phyloP scores from a whole-genome alignment of 192 early-diverging fungal genomes.

The Linnemannia exigua region DNA sequence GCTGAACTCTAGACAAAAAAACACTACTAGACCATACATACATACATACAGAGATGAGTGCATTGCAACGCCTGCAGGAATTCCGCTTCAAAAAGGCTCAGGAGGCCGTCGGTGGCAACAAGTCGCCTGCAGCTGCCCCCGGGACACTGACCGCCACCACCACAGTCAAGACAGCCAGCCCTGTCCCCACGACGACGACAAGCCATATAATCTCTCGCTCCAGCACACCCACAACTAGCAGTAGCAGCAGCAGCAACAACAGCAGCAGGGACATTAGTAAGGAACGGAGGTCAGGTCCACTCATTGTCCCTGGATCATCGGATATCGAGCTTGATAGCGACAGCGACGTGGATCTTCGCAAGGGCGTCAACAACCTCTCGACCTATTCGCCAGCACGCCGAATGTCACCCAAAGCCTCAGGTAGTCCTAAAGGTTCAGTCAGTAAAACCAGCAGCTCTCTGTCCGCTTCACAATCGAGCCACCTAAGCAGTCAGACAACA shows the following conservation, averaged over 20 bases:
- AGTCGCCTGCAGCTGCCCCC: neutral
- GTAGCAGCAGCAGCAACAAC: neutral
- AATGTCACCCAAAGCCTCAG: conserved; percentile 6
- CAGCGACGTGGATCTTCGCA: conserved; percentile 27
- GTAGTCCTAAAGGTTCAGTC: neutral
- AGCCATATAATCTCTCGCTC: neutral
- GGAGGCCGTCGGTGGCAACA: conserved; percentile 5
- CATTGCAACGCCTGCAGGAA: conserved; percentile 37
- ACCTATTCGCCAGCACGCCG: conserved; percentile 22
- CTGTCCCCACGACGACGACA: neutral
- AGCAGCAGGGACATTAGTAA: neutral
- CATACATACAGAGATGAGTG: no score
- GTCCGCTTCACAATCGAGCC: neutral
- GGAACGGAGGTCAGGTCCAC: neutral
- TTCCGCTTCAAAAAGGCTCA: conserved; percentile 47
- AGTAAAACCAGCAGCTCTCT: neutral
- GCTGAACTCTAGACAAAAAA: neutral
- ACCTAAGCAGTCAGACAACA: neutral
- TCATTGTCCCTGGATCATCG: neutral
- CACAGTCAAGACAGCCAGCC: neutral
- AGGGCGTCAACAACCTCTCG: conserved; percentile 28
- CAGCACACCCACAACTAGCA: neutral
- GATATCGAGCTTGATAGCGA: conserved; percentile 16
- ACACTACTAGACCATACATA: neutral
- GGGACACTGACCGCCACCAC: neutral